These are phyloP conservation scores for Fraxinus sp. DNA, from an alignment of 305 asterid species.

Conservation along the genomic window DNA sequence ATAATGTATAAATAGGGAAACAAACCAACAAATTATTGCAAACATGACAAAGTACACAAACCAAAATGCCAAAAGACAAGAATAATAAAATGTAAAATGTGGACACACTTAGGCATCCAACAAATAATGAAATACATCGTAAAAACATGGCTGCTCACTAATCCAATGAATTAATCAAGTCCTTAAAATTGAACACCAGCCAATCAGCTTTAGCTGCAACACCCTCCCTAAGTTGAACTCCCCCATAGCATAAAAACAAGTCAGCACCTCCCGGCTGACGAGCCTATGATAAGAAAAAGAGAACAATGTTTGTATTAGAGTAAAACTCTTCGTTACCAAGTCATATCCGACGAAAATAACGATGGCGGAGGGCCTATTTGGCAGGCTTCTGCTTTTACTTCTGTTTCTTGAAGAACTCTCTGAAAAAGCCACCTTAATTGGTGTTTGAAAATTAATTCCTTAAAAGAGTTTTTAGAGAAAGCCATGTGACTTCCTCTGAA, in stretches of 20 bases:
- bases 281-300: constrained; percentile 44
- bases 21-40: neutral
- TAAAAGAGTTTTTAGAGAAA: neutral
- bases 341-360: neutral
- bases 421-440: neutral
- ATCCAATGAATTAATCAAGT: constrained; percentile 61
- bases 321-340: neutral
- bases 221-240: constrained; percentile 70
- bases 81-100: neutral
- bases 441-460: neutral
- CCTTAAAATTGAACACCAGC: constrained; percentile 73
- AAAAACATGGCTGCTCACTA: constrained; percentile 21
- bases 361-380: neutral
- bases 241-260: constrained; percentile 80
- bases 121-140: neutral
- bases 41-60: no score
- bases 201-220: constrained; percentile 93
- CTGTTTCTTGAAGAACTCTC: neutral
- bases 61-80: neutral
- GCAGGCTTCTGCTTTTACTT: neutral
- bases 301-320: neutral
- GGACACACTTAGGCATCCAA: neutral
- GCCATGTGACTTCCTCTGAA: neutral
- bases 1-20: neutral
- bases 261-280: constrained; percentile 87